Evolutionary conservation across 228 moss, liverwort and hornwort genomes (phyloP).

Genomic region (Sphagnum magellanicum): DNA sequence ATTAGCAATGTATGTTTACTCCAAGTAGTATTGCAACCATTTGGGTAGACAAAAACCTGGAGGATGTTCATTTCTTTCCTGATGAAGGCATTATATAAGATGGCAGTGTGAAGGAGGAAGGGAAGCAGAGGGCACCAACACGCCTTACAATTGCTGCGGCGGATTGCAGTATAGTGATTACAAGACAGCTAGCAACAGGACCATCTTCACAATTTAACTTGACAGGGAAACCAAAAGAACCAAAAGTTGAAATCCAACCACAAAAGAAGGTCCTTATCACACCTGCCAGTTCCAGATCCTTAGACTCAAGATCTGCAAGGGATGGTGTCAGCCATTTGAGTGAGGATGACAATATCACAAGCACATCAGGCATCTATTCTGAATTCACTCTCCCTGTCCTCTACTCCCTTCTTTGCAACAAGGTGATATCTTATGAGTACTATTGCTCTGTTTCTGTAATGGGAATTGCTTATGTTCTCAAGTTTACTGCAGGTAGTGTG

Average conservation of each 20-base stretch:
- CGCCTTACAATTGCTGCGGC: slow-evolving; percentile 85
- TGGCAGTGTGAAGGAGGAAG: slow-evolving; percentile 68
- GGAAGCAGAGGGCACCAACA: slow-evolving; percentile 64
- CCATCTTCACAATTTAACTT: slow-evolving; percentile 20
- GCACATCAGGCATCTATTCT: slow-evolving; percentile 30
- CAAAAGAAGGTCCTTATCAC: slow-evolving; percentile 21
- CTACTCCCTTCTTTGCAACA: too few relatives aligned
- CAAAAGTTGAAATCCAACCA: slow-evolving; percentile 14
- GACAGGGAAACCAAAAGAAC: slow-evolving; percentile 10
- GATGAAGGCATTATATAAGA: too few relatives aligned
- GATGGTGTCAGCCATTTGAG: slow-evolving; percentile 5
- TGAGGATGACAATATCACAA: slow-evolving; percentile 25
- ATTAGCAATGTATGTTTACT: too few relatives aligned
- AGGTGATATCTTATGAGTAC: too few relatives aligned
- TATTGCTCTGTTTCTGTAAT: too few relatives aligned
- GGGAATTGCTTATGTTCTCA: too few relatives aligned
- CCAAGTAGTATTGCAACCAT: not conserved
- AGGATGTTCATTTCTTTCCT: too few relatives aligned
- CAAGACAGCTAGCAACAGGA: slow-evolving; percentile 59
- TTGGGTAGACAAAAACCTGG: not conserved
- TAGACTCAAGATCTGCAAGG: not conserved
- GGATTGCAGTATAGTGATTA: slow-evolving; percentile 68
- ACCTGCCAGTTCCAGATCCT: slow-evolving; percentile 18
- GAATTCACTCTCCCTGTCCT: too few relatives aligned
- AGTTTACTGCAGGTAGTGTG: slow-evolving; percentile 17